Conservation (phyloP, 2,329 filamentous ascomycete species). For the Delphinella strobiligena region DNA sequence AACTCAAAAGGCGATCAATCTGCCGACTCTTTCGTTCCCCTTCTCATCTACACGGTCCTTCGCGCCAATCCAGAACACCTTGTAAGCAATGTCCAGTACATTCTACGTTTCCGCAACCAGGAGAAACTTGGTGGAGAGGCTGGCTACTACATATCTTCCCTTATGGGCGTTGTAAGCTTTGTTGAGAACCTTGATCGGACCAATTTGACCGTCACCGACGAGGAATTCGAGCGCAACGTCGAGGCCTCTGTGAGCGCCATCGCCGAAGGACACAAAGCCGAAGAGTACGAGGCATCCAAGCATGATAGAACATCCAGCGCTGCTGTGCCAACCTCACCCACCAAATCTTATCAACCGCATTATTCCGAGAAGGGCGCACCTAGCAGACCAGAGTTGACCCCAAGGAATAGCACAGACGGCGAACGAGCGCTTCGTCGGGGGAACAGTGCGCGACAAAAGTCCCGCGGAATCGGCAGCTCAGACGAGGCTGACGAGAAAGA, state of each 20-base stretch:
- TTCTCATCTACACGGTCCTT: constrained; percentile 90
- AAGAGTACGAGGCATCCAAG: constrained; percentile 30
- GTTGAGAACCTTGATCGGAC: constrained; percentile 94
- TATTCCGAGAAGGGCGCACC: constrained; percentile 37
- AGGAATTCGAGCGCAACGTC: constrained; percentile 93
- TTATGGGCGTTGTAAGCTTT: constrained; percentile 92
- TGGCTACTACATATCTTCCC: constrained; percentile 91
- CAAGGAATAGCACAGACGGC: constrained; percentile 47
- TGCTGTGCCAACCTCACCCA: constrained; percentile 15
- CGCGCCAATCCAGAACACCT: constrained; percentile 91
- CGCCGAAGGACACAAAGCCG: constrained; percentile 68
- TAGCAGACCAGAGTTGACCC: constrained; percentile 45
- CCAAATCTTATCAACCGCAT: constrained; percentile 19
- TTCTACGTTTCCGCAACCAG: constrained; percentile 90
- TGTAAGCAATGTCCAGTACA: constrained; percentile 97
- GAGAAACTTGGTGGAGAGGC: constrained; percentile 96
- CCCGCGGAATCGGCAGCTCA: constrained; percentile 5
- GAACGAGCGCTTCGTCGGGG: constrained; percentile 47
- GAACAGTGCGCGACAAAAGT: background rate
- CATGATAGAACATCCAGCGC: constrained; percentile 10
- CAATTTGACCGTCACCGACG: constrained; percentile 81
- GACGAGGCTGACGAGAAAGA: constrained; percentile 56
- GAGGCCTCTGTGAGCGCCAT: constrained; percentile 92
- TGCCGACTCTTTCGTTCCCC: constrained; percentile 87
- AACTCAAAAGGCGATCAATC: constrained; percentile 90